These are phyloP conservation scores for Chalciporus chontae DNA, from an alignment of 768 basidiomycete genomes.

Conservation along the genomic window DNA sequence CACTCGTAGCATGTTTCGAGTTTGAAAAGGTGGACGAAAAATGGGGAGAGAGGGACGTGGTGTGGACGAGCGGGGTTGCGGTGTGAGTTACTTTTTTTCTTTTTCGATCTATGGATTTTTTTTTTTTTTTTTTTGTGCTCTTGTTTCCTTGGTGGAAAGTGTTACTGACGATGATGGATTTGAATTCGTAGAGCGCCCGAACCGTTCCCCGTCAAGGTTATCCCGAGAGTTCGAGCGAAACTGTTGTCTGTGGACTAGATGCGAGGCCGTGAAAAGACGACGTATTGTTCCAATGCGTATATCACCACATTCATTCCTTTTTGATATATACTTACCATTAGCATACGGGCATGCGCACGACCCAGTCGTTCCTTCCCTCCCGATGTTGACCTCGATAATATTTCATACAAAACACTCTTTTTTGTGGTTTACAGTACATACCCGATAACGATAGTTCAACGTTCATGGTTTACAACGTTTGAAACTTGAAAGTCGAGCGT, in stretches of 20 bases:
- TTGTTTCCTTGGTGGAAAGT: too few relatives aligned
- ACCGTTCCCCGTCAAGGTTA: slow-evolving; percentile 6
- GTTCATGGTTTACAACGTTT: too few relatives aligned
- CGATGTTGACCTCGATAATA: too few relatives aligned
- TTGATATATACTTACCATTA: too few relatives aligned
- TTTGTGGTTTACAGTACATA: too few relatives aligned
- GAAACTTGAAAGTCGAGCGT: too few relatives aligned
- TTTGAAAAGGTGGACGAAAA: slow-evolving; percentile 1
- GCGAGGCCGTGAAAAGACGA: too few relatives aligned
- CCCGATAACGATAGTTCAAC: too few relatives aligned
- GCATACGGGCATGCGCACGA: too few relatives aligned
- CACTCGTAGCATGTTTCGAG: slow-evolving; percentile 6
- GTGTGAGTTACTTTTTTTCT: background rate
- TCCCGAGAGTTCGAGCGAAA: background rate
- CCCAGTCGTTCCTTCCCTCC: too few relatives aligned
- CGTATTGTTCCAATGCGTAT: too few relatives aligned
- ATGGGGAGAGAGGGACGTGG: slow-evolving; percentile 1
- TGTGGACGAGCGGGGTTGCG: slow-evolving; percentile 1
- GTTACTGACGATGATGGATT: background rate
- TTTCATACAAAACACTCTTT: too few relatives aligned
- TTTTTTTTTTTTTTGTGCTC: background rate
- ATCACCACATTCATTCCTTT: background rate
- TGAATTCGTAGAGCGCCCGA: background rate
- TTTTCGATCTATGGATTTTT: background rate
- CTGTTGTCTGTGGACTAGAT: background rate